Conservation (phyloP, 495 filamentous ascomycete genomes). For the Penicillium dipodomyicola region DNA sequence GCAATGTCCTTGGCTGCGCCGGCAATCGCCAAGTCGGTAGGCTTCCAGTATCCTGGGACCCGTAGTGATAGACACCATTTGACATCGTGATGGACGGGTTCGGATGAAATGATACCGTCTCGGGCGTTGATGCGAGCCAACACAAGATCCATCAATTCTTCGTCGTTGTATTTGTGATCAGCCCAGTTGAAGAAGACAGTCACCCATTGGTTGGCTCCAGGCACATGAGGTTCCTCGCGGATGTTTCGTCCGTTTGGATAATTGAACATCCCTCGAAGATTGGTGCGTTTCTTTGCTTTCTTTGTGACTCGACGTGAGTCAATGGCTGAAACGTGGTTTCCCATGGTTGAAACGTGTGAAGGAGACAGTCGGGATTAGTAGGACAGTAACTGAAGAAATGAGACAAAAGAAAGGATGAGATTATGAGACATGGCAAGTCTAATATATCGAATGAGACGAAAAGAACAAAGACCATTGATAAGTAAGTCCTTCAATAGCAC, state of each 20-base stretch:
- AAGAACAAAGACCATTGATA: neutral
- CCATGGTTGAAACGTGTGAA: neutral
- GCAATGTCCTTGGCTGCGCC: neutral
- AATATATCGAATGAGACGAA: neutral
- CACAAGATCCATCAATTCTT: constrained; percentile 1
- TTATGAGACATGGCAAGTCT: neutral
- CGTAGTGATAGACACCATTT: neutral
- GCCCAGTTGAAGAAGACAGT: constrained; percentile 10
- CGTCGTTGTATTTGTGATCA: neutral
- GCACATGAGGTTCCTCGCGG: neutral
- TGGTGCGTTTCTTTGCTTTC: neutral
- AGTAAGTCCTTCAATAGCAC: neutral
- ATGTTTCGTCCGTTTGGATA: neutral
- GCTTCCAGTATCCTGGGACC: neutral
- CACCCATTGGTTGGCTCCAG: neutral
- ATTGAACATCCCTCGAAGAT: constrained; percentile 1
- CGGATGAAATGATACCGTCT: constrained; percentile 4
- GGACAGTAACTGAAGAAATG: neutral
- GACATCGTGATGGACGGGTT: constrained; percentile 4
- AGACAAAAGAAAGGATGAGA: neutral
- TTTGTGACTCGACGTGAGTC: neutral
- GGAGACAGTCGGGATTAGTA: neutral
- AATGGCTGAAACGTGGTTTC: neutral
- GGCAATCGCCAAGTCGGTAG: neutral
- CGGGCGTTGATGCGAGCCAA: neutral